These are phyloP conservation scores for Hypholoma sublateritium DNA, from an alignment of 768 basidiomycete species.

Conservation along the genomic window DNA sequence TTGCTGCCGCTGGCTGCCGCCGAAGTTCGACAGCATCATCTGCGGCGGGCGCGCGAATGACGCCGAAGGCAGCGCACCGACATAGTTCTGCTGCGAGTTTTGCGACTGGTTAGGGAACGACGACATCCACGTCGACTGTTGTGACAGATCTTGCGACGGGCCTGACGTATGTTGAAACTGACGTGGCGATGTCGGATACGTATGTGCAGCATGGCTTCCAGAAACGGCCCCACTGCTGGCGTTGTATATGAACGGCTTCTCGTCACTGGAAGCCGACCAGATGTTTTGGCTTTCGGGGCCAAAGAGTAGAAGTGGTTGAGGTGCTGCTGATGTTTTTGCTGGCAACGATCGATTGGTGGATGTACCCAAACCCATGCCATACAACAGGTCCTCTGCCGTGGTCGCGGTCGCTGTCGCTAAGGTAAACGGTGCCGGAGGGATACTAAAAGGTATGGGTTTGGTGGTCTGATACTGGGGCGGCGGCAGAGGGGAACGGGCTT, in stretches of 20 bases:
- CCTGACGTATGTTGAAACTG: slow-evolving; percentile 20
- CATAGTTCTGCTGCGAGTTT: slow-evolving; percentile 29
- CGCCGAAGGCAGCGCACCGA: slow-evolving; percentile 22
- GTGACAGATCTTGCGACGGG: slow-evolving; percentile 26
- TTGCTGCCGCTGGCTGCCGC: slow-evolving; percentile 3
- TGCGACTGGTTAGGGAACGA: slow-evolving; percentile 28
- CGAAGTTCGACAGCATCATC: slow-evolving; percentile 1
- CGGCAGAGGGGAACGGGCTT: slow-evolving; percentile 28
- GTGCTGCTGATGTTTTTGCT: not conserved
- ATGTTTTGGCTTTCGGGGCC: slow-evolving; percentile 59
- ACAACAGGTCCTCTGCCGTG: slow-evolving; percentile 69
- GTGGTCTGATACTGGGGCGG: slow-evolving; percentile 26
- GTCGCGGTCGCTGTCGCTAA: slow-evolving; percentile 39
- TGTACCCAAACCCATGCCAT: slow-evolving; percentile 41
- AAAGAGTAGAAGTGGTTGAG: slow-evolving; percentile 39
- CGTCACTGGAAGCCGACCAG: slow-evolving; percentile 63
- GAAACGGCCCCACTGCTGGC: slow-evolving; percentile 16
- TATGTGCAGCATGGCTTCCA: slow-evolving; percentile 21
- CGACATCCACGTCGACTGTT: slow-evolving; percentile 37
- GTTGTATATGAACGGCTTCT: slow-evolving; percentile 36
- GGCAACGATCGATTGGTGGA: slow-evolving; percentile 7
- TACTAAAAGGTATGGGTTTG: slow-evolving; percentile 12
- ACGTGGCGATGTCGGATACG: slow-evolving; percentile 29
- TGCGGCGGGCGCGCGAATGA: slow-evolving; percentile 20
- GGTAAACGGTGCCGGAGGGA: slow-evolving; percentile 17